A percentile compares a stretch with the other conserved stretches of the same genome.
These are phyloP conservation scores for Antarctomyces pellizariae DNA, from an alignment of 495 filamentous ascomycete species.

Conservation along the genomic window DNA sequence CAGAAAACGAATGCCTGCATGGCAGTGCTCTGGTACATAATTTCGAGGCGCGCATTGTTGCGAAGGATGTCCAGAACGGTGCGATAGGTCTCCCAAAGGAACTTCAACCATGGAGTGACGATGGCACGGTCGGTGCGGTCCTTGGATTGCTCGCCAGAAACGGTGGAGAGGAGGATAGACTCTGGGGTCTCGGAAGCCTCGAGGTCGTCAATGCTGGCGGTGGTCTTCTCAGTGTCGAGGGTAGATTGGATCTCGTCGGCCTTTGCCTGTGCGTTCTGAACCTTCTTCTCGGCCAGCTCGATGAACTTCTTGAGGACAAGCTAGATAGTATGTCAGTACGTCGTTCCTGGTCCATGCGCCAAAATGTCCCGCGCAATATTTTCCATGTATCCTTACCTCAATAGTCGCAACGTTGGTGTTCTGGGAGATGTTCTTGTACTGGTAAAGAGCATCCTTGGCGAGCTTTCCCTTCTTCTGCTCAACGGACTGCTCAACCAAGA, in stretches of 20 bases:
- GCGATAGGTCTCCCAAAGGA: constrained; percentile 98
- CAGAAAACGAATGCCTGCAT: constrained; percentile 98
- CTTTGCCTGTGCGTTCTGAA: constrained; percentile 86
- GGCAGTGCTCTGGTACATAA: constrained; percentile 95
- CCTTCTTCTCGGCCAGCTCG: constrained; percentile 86
- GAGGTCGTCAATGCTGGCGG: constrained; percentile 71
- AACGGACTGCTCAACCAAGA: constrained; percentile 89
- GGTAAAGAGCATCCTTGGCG: constrained; percentile 94
- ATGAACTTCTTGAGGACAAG: constrained; percentile 92
- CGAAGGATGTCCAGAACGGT: constrained; percentile 94
- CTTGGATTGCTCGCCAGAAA: constrained; percentile 89
- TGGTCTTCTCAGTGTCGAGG: constrained; percentile 45
- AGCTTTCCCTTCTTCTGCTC: constrained; percentile 92
- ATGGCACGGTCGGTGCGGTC: constrained; percentile 95
- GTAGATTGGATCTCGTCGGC: constrained; percentile 83
- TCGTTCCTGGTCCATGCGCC: not conserved
- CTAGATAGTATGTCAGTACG: constrained; percentile 16
- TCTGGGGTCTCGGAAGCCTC: constrained; percentile 95
- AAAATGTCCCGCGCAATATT: not conserved
- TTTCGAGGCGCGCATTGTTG: constrained; percentile 92
- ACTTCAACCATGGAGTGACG: constrained; percentile 97
- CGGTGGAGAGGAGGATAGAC: constrained; percentile 90
- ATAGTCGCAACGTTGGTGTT: constrained; percentile 98
- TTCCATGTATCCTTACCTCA: constrained; percentile 41
- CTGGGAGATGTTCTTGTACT: constrained; percentile 98